Conservation (phyloP, 192 early-diverging fungal species). For the Coemansia sp. region DNA sequence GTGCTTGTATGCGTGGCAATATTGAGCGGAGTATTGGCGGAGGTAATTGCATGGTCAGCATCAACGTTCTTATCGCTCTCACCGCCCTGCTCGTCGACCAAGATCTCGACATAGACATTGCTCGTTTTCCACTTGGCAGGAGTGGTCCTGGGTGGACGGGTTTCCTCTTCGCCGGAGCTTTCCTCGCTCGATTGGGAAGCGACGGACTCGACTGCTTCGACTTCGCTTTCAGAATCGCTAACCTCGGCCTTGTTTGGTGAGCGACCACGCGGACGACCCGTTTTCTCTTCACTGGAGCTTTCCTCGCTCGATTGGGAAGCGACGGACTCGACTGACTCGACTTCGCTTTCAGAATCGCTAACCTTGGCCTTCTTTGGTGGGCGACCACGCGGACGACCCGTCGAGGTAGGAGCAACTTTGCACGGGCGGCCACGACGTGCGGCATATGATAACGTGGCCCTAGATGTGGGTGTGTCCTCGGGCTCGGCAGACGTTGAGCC, state of each 20-base stretch:
- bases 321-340: neutral
- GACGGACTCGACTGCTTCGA: neutral
- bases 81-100: neutral
- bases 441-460: neutral
- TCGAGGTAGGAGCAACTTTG: neutral
- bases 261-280: neutral
- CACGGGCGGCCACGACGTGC: constrained; percentile 2
- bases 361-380: neutral
- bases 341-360: neutral
- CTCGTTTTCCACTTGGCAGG: neutral
- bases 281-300: neutral
- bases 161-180: neutral
- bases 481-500: neutral
- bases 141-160: neutral
- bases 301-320: neutral
- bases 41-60: neutral
- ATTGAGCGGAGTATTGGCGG: neutral
- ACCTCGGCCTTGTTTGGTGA: neutral
- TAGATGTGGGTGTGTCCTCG: neutral
- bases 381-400: neutral
- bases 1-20: neutral
- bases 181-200: neutral
- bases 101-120: constrained; percentile 4
- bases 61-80: neutral
- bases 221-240: neutral